phyloP scores from a whole-genome alignment of 2,329 filamentous ascomycete genomes.

The Blumeriella jaapii region DNA sequence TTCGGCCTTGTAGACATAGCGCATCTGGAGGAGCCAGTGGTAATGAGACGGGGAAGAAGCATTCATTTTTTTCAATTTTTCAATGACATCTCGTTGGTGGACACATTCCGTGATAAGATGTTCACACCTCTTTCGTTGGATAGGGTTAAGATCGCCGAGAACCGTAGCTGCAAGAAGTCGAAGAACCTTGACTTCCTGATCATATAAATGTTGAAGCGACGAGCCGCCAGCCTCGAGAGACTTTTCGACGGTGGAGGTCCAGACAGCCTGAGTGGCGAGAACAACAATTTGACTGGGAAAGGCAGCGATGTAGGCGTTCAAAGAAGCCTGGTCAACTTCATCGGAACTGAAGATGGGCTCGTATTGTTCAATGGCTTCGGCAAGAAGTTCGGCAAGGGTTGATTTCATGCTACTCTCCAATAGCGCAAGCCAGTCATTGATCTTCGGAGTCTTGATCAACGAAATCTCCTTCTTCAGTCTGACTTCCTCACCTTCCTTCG shows the following conservation, averaged over 20 bases:
- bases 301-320: constrained; percentile 68
- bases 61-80: constrained; percentile 66
- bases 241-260: constrained; percentile 79
- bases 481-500: constrained; percentile 88
- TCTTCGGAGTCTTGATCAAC: constrained; percentile 82
- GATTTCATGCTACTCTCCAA: constrained; percentile 89
- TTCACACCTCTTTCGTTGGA: constrained; percentile 92
- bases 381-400: constrained; percentile 80
- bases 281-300: constrained; percentile 95
- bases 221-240: constrained; percentile 61
- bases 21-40: constrained; percentile 93
- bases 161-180: constrained; percentile 80
- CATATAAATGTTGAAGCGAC: constrained; percentile 59
- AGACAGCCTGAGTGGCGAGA: constrained; percentile 83
- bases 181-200: constrained; percentile 75
- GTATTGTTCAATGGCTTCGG: constrained; percentile 77
- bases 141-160: constrained; percentile 74
- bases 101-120: constrained; percentile 98
- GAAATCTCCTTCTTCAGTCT: constrained; percentile 84
- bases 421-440: constrained; percentile 97
- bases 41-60: constrained; percentile 72
- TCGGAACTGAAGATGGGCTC: constrained; percentile 63
- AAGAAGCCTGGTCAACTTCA: constrained; percentile 54
- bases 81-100: constrained; percentile 88
- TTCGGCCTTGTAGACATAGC: constrained; percentile 76